Conservation (phyloP, 2,329 filamentous ascomycete species). For the Thelonectria rubi region DNA sequence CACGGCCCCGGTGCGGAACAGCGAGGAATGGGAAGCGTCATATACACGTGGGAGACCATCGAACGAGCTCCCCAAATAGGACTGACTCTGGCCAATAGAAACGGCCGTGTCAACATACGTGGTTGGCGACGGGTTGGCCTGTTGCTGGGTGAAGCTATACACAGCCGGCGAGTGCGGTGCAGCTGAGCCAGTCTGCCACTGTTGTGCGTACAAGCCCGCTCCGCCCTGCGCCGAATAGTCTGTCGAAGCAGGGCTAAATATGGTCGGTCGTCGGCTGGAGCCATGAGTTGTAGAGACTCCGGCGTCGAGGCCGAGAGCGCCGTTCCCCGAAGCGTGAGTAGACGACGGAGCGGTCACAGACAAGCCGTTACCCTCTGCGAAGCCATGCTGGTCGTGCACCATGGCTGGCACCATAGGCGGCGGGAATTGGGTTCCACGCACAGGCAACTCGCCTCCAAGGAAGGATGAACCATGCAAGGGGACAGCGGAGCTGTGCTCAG, state of each 20-base stretch:
- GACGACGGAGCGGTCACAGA: slow-evolving; percentile 47
- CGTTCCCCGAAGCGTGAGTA: slow-evolving; percentile 46
- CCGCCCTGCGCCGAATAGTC: slow-evolving; percentile 56
- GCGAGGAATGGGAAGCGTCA: slow-evolving; percentile 42
- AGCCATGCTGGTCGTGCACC: slow-evolving; percentile 51
- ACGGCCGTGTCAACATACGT: slow-evolving; percentile 47
- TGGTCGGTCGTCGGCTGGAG: slow-evolving; percentile 55
- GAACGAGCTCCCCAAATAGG: slow-evolving; percentile 48
- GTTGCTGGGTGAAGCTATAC: slow-evolving; percentile 57
- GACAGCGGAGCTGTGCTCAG: slow-evolving; percentile 49
- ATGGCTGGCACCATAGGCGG: slow-evolving; percentile 56
- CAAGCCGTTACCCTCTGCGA: slow-evolving; percentile 51
- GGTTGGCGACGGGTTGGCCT: slow-evolving; percentile 43
- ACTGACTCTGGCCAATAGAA: slow-evolving; percentile 45
- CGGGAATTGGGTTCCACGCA: slow-evolving; percentile 53
- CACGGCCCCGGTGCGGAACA: slow-evolving; percentile 48
- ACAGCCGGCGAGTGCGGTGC: slow-evolving; percentile 53
- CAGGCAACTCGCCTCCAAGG: slow-evolving; percentile 53
- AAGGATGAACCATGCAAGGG: slow-evolving; percentile 48
- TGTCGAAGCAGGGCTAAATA: slow-evolving; percentile 45
- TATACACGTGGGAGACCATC: slow-evolving; percentile 49
- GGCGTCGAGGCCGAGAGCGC: slow-evolving; percentile 56
- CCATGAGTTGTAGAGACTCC: slow-evolving; percentile 55
- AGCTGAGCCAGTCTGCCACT: slow-evolving; percentile 57
- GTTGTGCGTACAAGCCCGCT: slow-evolving; percentile 52